Percentiles rank a stretch among this genome's conserved stretches.
These are phyloP conservation scores for Desmodesmus armatus DNA, from an alignment of 139 green algal genomes.

Conservation along the genomic window DNA sequence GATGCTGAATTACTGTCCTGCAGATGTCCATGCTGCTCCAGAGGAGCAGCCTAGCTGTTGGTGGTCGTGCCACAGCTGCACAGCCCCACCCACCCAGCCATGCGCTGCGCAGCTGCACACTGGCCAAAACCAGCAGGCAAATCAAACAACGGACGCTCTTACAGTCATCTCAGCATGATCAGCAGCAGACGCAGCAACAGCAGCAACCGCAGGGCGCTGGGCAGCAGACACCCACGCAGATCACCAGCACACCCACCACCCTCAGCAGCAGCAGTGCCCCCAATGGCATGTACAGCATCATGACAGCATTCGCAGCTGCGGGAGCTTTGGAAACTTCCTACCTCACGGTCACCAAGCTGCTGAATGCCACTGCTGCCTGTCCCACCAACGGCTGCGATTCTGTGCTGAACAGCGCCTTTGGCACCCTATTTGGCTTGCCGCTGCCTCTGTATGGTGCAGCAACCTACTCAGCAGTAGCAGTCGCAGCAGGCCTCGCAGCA, in stretches of 20 bases:
- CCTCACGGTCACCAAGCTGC: conserved; percentile 81
- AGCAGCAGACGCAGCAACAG: not conserved
- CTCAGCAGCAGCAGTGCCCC: not conserved
- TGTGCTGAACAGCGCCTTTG: conserved; percentile 81
- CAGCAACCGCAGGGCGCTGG: not conserved
- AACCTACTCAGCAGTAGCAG: conserved; percentile 73
- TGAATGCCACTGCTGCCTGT: conserved; percentile 67
- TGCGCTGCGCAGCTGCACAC: no score
- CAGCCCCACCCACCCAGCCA: no score
- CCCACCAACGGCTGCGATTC: conserved; percentile 75
- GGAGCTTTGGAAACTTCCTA: conserved; percentile 86
- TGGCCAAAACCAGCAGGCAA: not conserved
- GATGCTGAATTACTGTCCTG: no score
- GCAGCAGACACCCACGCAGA: not conserved
- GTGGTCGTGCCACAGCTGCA: no score
- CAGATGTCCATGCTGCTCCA: not conserved
- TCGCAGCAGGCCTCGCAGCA: conserved; percentile 47
- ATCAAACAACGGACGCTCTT: not conserved
- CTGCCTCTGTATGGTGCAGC: conserved; percentile 74
- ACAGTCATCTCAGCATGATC: not conserved
- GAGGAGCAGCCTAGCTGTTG: no score
- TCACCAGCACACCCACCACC: conserved; percentile 9
- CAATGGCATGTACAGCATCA: conserved; percentile 34
- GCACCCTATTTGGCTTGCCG: conserved; percentile 78
- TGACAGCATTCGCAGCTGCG: conserved; percentile 59